phyloP scores from a whole-genome alignment of 192 early-diverging fungal genomes.

The Martensiomyces pterosporus region DNA sequence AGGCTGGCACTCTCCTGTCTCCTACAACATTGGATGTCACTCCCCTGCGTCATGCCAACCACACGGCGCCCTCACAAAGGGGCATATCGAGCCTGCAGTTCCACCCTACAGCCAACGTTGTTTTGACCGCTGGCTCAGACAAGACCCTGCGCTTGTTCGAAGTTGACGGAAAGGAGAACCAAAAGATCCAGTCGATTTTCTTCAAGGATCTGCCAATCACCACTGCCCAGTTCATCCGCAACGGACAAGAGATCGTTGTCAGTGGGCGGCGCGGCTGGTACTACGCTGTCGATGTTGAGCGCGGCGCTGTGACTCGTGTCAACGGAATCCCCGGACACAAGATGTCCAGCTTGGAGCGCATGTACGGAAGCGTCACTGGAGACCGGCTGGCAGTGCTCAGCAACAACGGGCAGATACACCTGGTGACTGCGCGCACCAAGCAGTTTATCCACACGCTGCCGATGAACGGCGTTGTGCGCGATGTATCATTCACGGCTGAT shows the following conservation, averaged over 20 bases:
- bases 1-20: conserved; percentile 10
- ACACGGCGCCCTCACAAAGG: conserved; percentile 40
- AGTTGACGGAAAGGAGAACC: conserved; percentile 90
- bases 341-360: conserved; percentile 70
- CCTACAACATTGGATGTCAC: conserved; percentile 19
- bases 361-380: conserved; percentile 65
- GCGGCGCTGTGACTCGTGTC: conserved; percentile 64
- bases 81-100: conserved; percentile 70
- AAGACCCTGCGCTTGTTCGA: conserved; percentile 83
- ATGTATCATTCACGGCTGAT: conserved; percentile 76
- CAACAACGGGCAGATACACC: conserved; percentile 73
- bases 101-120: conserved; percentile 84
- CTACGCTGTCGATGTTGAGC: conserved; percentile 82
- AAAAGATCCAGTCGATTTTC: conserved; percentile 83
- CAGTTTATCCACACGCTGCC: conserved; percentile 86
- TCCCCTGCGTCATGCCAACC: conserved; percentile 37
- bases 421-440: conserved; percentile 74
- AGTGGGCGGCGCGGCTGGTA: conserved; percentile 76
- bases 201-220: conserved; percentile 86
- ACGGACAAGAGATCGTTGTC: conserved; percentile 70
- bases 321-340: conserved; percentile 70
- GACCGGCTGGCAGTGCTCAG: conserved; percentile 76
- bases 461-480: conserved; percentile 78
- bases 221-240: conserved; percentile 68
- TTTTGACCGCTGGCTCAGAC: conserved; percentile 87